Base-by-base conservation (phyloP, 2,329 filamentous ascomycete genomes). In the Microdochium paspali region DNA sequence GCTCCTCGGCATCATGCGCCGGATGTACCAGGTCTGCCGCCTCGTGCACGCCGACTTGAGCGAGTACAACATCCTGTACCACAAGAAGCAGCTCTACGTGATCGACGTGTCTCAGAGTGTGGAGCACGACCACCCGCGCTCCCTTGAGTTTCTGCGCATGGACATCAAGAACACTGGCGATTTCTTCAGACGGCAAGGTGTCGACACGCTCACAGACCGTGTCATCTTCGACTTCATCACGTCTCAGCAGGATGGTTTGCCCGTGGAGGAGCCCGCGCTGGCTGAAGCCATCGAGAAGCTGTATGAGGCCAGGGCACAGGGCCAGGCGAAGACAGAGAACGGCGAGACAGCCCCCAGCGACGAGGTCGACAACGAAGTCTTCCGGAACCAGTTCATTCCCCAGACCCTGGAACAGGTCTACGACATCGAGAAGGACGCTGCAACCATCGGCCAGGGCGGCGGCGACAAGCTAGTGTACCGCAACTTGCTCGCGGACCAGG, bases 51-150 rank as follows among this genome's bases (percentile, higher is more conserved):
- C 90, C 45, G 93, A 98, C 79, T 65, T 98, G 63, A 95, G 88
- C 72, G 93, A 98, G 75, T 98, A 98, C 79, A 98, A 98, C 61
- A 80, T 97, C 46, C 77, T 98, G 20, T 98, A 94, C 70, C 78
- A 96, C 70, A 77, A 89, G 48, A 74, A 80, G 49, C 81, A 80
- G 57, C 79, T 96, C 1, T 95, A 88, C 73, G 85, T 98, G 59
- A 98, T 98, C 64, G 93, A 98, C 66, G 93, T 98, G 40, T 95
- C 89, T 48, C 93, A 98, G 70, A 93, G 87, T 61, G 93, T 98
- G 20, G 94, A 97, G 70, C 90, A 94, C 56, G 91, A 97, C 57
- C 93, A 98, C 65, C 93, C 93, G 0, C 80, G 88, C 49, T 91
- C 87, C 2, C 75, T 95, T 25, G 91, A 97, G 63, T 98, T 98